phyloP scores from a whole-genome alignment of 495 filamentous ascomycete species.

The Penicillium cinerascens region DNA sequence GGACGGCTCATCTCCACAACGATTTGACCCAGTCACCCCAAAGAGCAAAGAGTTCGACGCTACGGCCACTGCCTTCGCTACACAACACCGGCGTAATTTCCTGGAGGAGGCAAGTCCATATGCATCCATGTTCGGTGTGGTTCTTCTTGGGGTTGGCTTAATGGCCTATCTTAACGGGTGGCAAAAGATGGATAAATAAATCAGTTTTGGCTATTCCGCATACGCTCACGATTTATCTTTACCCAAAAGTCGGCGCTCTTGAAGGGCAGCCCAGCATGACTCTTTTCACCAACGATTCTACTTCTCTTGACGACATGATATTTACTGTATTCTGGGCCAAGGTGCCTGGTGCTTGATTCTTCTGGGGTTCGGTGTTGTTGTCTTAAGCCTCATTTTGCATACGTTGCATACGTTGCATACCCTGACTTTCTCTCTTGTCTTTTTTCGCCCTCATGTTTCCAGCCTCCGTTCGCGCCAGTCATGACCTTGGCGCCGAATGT shows the following conservation, averaged over 20 bases:
- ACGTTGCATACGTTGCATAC: slow-evolving; percentile 31
- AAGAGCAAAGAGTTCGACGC: slow-evolving; percentile 38
- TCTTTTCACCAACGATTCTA: slow-evolving; percentile 12
- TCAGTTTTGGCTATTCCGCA: slow-evolving; percentile 4
- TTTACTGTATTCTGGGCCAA: slow-evolving; percentile 14
- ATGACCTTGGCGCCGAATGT: slow-evolving; percentile 39
- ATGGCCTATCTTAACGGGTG: slow-evolving; percentile 95
- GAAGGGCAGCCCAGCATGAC: slow-evolving; percentile 12
- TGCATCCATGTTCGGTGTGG: slow-evolving; percentile 83
- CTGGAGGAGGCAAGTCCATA: slow-evolving; percentile 72
- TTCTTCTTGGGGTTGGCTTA: slow-evolving; percentile 81
- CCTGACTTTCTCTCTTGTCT: slow-evolving; percentile 25
- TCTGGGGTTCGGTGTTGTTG: slow-evolving; percentile 17
- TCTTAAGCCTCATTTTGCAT: slow-evolving; percentile 20
- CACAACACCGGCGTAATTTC: slow-evolving; percentile 36
- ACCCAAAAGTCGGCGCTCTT: slow-evolving; percentile 15
- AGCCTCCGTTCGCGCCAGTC: slow-evolving; percentile 34
- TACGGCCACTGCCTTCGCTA: slow-evolving; percentile 38
- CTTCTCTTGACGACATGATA: slow-evolving; percentile 19
- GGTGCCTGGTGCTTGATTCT: slow-evolving; percentile 9
- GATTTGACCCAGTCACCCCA: slow-evolving; percentile 19
- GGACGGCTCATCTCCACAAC: slow-evolving; percentile 19
- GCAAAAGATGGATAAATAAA: slow-evolving; percentile 64
- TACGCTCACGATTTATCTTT: slow-evolving; percentile 15
- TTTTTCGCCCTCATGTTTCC: slow-evolving; percentile 20